Evolutionary conservation across 805 yeast genomes (phyloP), one percentile per base, ranked within the genome.

Genomic region (Clavispora fructus): DNA sequence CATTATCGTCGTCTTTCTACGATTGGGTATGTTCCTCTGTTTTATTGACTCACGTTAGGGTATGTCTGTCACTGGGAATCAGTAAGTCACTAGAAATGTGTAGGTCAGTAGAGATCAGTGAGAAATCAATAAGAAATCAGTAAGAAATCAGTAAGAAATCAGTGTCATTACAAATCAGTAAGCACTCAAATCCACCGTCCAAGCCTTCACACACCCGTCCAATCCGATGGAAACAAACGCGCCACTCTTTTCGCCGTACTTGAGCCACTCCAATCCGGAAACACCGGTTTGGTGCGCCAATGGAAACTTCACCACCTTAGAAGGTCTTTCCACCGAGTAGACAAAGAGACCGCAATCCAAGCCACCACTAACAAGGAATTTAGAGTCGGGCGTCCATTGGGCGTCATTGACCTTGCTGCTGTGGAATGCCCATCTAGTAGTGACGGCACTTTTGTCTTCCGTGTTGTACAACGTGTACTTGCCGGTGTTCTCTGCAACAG

Each of bases 351-450:
- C 83, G 7, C 95, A 83, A 62, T 94, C 99, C 47, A 89, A 69
- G 0, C 97, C 87, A 0, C 85, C 94, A 48, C 92, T 82, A 17
- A 83, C 87, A 39, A 87, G 75, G 54, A 77, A 82, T 54, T 83
- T 80, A 46, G 87, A 83, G 55, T 85, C 90, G 9, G 69, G 69
- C 39, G 83, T 78, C 99, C 98, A 94, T 23, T 80, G 65, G 41
- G 94, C 86, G 28, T 83, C 77, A 48, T 80, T 81, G 51, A 94
- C 85, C 45, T 78, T 82, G 46, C 96, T 84, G 2, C 91, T 87
- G 63, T 94, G 97, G 81, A 88, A 92, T 0, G 95, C 84, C 99
- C 99, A 94, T 61, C 97, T 79, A 0, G 95, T 80, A 2, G 98
- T 89, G 32, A 82, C 75, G 7, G 87, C 68, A 3, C 75, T 54